A percentile compares a stretch with the other conserved stretches of the same genome.
These are phyloP conservation scores for Aspergillus sp. DNA, from an alignment of 2,329 filamentous ascomycete genomes.

Conservation along the genomic window DNA sequence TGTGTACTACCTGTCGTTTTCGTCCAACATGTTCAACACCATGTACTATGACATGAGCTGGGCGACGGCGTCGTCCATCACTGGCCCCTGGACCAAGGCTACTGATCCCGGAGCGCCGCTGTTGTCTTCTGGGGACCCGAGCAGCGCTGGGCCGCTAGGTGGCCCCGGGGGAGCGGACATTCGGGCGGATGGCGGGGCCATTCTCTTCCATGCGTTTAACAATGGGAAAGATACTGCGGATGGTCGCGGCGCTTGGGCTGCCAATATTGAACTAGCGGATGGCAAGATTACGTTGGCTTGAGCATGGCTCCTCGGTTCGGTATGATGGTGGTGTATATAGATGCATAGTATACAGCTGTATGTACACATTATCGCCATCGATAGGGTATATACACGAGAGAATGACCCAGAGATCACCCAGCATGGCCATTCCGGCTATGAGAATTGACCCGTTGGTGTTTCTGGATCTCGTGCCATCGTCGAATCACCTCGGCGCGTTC, in stretches of 20 bases:
- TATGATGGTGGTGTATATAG: background rate
- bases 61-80: slow-evolving; percentile 42
- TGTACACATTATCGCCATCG: background rate
- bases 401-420: background rate
- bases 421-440: background rate
- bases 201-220: slow-evolving; percentile 28
- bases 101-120: slow-evolving; percentile 23
- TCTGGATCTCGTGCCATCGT: slow-evolving; percentile 16
- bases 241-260: slow-evolving; percentile 22
- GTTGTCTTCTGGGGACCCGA: slow-evolving; percentile 23
- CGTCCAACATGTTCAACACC: slow-evolving; percentile 54
- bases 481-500: slow-evolving; percentile 21
- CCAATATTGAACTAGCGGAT: slow-evolving; percentile 12
- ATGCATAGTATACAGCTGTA: too few species aligned
- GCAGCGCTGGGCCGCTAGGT: slow-evolving; percentile 23
- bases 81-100: slow-evolving; percentile 30
- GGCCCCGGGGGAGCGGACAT: slow-evolving; percentile 32
- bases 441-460: background rate
- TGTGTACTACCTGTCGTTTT: slow-evolving; percentile 57
- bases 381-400: background rate
- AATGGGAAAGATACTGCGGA: slow-evolving; percentile 19
- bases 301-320: background rate
- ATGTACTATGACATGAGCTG: slow-evolving; percentile 56
- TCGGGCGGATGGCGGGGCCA: slow-evolving; percentile 16
- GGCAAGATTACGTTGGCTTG: slow-evolving; percentile 1